Conservation (phyloP, 2,329 filamentous ascomycete species). For the Shiraia bambusicola region DNA sequence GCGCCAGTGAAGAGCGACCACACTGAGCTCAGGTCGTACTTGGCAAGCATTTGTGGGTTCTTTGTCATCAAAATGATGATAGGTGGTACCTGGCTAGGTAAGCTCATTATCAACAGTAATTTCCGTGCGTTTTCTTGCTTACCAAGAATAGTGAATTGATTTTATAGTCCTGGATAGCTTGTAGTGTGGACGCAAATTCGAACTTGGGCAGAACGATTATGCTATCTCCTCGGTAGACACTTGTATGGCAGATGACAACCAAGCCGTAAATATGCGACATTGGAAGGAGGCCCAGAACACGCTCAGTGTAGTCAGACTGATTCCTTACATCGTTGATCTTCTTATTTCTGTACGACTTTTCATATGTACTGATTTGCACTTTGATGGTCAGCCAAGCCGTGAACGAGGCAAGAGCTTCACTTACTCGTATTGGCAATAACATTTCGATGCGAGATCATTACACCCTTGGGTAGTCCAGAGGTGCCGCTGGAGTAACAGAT, state of each 20-base stretch:
- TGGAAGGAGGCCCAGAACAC: constrained; percentile 69
- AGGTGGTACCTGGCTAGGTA: constrained; percentile 65
- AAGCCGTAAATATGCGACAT: constrained; percentile 82
- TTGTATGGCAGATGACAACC: constrained; percentile 67
- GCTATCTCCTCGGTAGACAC: constrained; percentile 70
- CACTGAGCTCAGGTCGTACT: constrained; percentile 70
- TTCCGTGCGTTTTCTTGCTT: constrained; percentile 29
- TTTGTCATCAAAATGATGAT: constrained; percentile 78
- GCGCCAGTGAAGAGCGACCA: constrained; percentile 62
- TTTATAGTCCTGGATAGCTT: constrained; percentile 67
- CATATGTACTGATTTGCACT: constrained; percentile 61
- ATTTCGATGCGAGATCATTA: constrained; percentile 79
- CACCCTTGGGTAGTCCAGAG: constrained; percentile 78
- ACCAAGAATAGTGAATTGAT: constrained; percentile 69
- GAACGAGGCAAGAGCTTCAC: neutral
- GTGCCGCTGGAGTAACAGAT: constrained; percentile 81
- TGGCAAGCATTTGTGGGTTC: constrained; percentile 57
- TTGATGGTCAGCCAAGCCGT: constrained; percentile 4
- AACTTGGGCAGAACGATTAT: constrained; percentile 74
- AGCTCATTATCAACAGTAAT: constrained; percentile 2
- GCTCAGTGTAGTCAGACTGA: constrained; percentile 52
- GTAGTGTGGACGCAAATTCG: constrained; percentile 66
- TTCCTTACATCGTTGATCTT: constrained; percentile 35
- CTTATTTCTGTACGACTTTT: constrained; percentile 49
- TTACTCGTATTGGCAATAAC: constrained; percentile 69